Conservation (phyloP, 2,329 filamentous ascomycete species). For the Penicillium sp. region DNA sequence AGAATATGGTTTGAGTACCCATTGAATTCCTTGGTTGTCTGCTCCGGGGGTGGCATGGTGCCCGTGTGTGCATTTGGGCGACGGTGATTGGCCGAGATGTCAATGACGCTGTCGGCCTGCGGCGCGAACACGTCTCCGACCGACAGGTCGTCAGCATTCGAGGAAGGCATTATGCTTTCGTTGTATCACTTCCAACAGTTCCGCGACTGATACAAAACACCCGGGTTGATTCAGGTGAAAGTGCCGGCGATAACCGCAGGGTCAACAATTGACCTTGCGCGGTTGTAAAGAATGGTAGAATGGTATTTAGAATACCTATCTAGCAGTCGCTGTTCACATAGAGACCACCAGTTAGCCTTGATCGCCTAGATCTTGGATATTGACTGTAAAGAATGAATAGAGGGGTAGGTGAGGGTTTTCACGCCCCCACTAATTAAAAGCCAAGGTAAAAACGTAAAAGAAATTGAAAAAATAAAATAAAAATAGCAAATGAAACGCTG, state of each 20-base stretch:
- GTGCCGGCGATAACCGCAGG: conserved; percentile 8
- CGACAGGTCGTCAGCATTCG: conserved; percentile 34
- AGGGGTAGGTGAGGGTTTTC: conserved; percentile 22
- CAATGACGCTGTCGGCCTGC: conserved; percentile 33
- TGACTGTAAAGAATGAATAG: neutral
- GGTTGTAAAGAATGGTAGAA: conserved; percentile 10
- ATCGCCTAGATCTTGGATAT: neutral
- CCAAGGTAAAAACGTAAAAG: conserved; percentile 6
- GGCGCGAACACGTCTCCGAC: conserved; percentile 42
- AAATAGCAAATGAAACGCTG: neutral
- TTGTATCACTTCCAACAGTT: neutral
- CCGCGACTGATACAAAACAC: neutral
- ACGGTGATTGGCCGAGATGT: conserved; percentile 23
- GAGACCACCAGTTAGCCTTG: conserved; percentile 13
- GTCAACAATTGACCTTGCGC: conserved; percentile 10
- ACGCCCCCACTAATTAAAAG: conserved; percentile 18
- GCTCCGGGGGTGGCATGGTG: conserved; percentile 20
- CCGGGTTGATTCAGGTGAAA: neutral
- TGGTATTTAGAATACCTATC: conserved; percentile 15
- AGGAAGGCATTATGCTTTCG: conserved; percentile 21
- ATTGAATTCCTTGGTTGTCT: conserved; percentile 20
- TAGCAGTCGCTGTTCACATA: conserved; percentile 11
- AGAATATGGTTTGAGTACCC: conserved; percentile 31
- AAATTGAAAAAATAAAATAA: neutral
- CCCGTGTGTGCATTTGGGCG: conserved; percentile 30